Conservation (phyloP, 225 moss, liverwort and hornwort genomes). For the Anthoceros angustus region DNA sequence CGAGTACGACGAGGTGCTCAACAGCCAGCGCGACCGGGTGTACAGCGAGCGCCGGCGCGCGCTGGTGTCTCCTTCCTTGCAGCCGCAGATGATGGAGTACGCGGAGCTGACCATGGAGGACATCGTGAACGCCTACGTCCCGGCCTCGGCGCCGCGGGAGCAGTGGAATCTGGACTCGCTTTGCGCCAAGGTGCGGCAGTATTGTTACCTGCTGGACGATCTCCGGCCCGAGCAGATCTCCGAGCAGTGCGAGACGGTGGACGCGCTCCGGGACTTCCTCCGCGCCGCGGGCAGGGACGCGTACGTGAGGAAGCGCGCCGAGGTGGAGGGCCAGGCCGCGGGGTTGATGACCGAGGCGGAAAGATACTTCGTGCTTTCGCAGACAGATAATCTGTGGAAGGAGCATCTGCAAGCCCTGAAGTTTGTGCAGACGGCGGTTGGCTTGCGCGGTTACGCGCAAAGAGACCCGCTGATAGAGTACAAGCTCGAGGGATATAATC, state of each 20-base stretch:
- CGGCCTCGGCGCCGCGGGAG: conserved; percentile 10
- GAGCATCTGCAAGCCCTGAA: conserved; percentile 97
- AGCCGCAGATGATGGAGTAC: conserved; percentile 77
- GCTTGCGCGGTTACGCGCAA: conserved; percentile 93
- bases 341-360: conserved; percentile 95
- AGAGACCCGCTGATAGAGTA: conserved; percentile 92
- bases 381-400: conserved; percentile 96
- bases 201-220: conserved; percentile 66
- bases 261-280: conserved; percentile 58
- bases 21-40: conserved; percentile 90
- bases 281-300: conserved; percentile 57
- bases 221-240: conserved; percentile 50
- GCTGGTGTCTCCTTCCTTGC: conserved; percentile 52
- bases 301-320: conserved; percentile 53
- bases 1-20: conserved; percentile 93
- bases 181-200: conserved; percentile 84
- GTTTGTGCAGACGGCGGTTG: conserved; percentile 94
- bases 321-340: conserved; percentile 53
- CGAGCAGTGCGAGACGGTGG: conserved; percentile 45
- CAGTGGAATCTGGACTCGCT: conserved; percentile 86
- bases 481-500: conserved; percentile 89
- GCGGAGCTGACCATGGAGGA: conserved; percentile 98
- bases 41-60: conserved; percentile 80
- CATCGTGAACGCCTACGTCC: conserved; percentile 54
- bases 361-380: conserved; percentile 84